A percentile compares a stretch with the other conserved stretches of the same genome.
These are phyloP conservation scores for Apophysomyces sp. DNA, from an alignment of 371 early-diverging fungal species.

Conservation along the genomic window DNA sequence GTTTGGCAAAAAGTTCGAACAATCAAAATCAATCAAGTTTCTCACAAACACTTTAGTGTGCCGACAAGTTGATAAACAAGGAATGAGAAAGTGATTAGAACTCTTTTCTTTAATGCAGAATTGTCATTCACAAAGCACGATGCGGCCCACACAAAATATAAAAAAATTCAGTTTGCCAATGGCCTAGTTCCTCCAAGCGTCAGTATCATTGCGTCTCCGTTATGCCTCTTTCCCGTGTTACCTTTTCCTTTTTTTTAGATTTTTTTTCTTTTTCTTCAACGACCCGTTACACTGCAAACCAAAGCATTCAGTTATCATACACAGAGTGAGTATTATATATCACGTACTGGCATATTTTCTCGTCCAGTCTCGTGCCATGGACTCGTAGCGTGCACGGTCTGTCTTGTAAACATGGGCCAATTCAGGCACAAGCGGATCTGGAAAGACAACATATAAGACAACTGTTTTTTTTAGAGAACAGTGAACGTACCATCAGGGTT, in stretches of 20 bases:
- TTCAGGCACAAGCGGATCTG: conserved; percentile 94
- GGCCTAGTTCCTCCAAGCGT: background rate
- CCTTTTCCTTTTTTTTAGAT: background rate
- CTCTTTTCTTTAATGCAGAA: conserved; percentile 2
- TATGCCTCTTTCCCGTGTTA: background rate
- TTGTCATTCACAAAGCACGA: conserved; percentile 1
- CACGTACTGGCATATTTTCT: conserved; percentile 80
- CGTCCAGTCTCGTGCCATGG: conserved; percentile 93
- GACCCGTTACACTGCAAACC: background rate
- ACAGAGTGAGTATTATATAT: background rate
- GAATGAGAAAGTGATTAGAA: background rate
- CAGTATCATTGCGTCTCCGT: background rate
- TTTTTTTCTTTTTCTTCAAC: background rate
- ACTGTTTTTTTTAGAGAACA: background rate
- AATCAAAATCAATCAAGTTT: too few species aligned
- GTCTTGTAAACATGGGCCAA: conserved; percentile 97
- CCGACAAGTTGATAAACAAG: too few species aligned
- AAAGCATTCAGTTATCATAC: background rate
- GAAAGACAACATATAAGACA: background rate
- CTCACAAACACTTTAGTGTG: too few species aligned
- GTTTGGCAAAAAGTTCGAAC: too few species aligned
- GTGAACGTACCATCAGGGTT: conserved; percentile 79
- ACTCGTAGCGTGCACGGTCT: conserved; percentile 85
- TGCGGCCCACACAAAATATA: background rate
- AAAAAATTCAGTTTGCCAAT: background rate